phyloP scores from a whole-genome alignment of 345 rosid genomes.

The Syzygium grande region DNA sequence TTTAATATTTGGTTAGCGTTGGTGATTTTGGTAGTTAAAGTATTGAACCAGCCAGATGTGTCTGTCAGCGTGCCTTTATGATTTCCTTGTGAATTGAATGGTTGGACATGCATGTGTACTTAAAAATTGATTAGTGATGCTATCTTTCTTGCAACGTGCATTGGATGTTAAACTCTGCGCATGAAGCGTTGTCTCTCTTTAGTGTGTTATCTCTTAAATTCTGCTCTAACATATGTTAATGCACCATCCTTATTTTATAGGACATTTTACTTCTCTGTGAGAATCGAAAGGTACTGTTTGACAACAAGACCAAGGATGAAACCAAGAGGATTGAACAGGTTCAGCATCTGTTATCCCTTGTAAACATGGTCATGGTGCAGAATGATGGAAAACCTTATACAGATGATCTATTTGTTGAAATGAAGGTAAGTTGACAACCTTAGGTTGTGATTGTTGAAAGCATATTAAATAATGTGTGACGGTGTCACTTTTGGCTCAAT shows the following conservation, averaged over 20 bases:
- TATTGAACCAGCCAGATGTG: neutral
- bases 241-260: conserved; percentile 18
- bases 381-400: conserved; percentile 76
- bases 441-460: neutral
- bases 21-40: neutral
- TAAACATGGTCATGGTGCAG: conserved; percentile 31
- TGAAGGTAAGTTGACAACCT: conserved; percentile 33
- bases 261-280: conserved; percentile 56
- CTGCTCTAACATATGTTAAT: neutral
- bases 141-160: neutral
- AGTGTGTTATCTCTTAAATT: neutral
- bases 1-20: neutral
- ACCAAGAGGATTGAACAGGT: conserved; percentile 48
- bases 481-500: neutral
- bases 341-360: conserved; percentile 54
- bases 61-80: neutral
- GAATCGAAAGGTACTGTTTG: conserved; percentile 57
- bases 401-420: conserved; percentile 59
- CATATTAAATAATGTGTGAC: neutral
- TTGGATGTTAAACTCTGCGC: neutral
- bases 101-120: neutral
- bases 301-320: conserved; percentile 72
- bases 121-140: neutral
- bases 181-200: neutral
- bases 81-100: neutral